A percentile compares a stretch with the other conserved stretches of the same genome.
phyloP scores from a whole-genome alignment of 495 filamentous ascomycete species.

The Collariella sp. region DNA sequence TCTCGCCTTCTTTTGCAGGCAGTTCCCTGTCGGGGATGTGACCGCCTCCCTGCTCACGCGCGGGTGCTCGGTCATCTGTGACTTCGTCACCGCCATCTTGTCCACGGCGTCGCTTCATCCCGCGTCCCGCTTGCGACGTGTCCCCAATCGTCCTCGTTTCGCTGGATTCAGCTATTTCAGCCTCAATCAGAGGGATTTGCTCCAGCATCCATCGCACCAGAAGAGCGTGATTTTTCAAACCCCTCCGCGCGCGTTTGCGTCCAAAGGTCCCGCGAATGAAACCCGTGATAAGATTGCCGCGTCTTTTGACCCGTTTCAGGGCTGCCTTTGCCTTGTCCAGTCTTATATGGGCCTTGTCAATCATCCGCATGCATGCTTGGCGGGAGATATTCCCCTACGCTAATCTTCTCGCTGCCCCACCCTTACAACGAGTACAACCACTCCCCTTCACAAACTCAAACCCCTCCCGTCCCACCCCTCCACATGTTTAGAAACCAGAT shows the following conservation, averaged over 20 bases:
- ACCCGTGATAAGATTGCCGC: slow-evolving; percentile 5
- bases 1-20: background rate
- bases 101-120: background rate
- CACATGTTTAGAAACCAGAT: slow-evolving; percentile 9
- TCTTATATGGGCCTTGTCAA: background rate
- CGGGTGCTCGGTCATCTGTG: background rate
- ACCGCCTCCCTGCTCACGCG: background rate
- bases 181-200: slow-evolving; percentile 3
- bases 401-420: no score
- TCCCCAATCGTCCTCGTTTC: background rate
- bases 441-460: slow-evolving; percentile 15
- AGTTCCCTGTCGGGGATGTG: background rate
- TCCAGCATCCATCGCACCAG: slow-evolving; percentile 5
- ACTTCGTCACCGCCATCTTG: background rate
- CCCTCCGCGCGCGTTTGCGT: background rate
- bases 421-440: slow-evolving; percentile 5
- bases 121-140: background rate
- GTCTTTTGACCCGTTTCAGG: background rate
- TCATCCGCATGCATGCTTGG: background rate
- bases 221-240: background rate
- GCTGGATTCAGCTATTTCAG: slow-evolving; percentile 1
- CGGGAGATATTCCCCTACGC: background rate
- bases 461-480: no score
- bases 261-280: slow-evolving; percentile 4
- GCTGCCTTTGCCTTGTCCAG: background rate